A percentile compares a stretch with the other conserved stretches of the same genome.
Evolutionary conservation across 495 filamentous ascomycete genomes (phyloP).

Genomic region (Penicillium steckii): DNA sequence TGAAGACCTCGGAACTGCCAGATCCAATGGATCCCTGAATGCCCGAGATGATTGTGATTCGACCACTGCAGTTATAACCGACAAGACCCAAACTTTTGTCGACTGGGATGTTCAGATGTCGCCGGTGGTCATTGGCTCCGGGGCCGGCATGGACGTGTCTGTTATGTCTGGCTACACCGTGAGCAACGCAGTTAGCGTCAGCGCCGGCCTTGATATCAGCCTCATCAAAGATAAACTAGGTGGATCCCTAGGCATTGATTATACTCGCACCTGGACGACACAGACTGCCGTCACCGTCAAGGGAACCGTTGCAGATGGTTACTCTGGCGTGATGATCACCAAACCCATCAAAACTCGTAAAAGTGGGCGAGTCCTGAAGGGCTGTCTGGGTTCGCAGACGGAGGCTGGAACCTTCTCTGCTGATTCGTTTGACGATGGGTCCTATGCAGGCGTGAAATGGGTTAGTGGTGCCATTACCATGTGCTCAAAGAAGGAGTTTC

Average conservation of each 20-base stretch:
- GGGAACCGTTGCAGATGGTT: slow-evolving; percentile 3
- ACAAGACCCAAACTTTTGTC: slow-evolving; percentile 6
- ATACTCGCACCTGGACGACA: slow-evolving; percentile 5
- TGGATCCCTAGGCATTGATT: background rate
- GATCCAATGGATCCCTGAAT: background rate
- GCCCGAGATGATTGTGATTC: background rate
- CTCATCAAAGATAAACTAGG: slow-evolving; percentile 6
- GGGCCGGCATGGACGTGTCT: slow-evolving; percentile 8
- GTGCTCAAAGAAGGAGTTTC: slow-evolving; percentile 12
- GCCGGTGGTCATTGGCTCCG: slow-evolving; percentile 10
- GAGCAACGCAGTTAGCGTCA: slow-evolving; percentile 1
- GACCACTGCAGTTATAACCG: slow-evolving; percentile 1
- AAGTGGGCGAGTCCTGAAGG: slow-evolving; percentile 3
- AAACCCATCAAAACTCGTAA: slow-evolving; percentile 10
- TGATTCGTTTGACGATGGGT: slow-evolving; percentile 6
- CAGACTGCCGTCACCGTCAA: slow-evolving; percentile 5
- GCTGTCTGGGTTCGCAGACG: slow-evolving; percentile 5
- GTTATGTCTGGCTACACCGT: slow-evolving; percentile 10
- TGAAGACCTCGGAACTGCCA: background rate
- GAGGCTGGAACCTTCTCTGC: background rate
- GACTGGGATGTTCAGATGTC: slow-evolving; percentile 17
- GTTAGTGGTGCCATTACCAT: slow-evolving; percentile 11
- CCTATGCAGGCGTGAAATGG: slow-evolving; percentile 11
- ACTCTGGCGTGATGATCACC: slow-evolving; percentile 6
- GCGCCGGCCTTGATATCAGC: background rate